phyloP scores from a whole-genome alignment of 805 yeast species.

The Kazachstania bromeliacearum region DNA sequence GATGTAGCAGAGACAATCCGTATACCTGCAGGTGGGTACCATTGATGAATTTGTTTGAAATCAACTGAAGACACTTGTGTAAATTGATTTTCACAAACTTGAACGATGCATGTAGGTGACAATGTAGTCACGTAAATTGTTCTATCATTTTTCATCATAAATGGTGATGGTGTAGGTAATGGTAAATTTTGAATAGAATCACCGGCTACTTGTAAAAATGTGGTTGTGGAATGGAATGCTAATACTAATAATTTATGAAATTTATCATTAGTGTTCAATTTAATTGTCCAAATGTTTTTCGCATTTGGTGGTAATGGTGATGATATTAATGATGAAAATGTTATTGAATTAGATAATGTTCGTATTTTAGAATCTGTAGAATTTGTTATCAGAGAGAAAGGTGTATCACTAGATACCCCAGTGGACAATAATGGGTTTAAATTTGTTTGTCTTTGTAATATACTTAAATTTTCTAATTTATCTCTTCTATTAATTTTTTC shows the following conservation, averaged over 20 bases:
- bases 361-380: constrained; percentile 31
- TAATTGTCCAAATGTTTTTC: constrained; percentile 54
- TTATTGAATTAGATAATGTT: constrained; percentile 46
- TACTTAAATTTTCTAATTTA: constrained; percentile 45
- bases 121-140: constrained; percentile 66
- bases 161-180: constrained; percentile 57
- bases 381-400: constrained; percentile 25
- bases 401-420: constrained; percentile 24
- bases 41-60: constrained; percentile 39
- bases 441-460: constrained; percentile 40
- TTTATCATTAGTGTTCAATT: constrained; percentile 25
- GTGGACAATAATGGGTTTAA: constrained; percentile 46
- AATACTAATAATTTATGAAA: constrained; percentile 21
- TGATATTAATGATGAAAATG: constrained; percentile 53
- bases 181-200: constrained; percentile 64
- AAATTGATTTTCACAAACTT: constrained; percentile 63
- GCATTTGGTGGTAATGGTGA: constrained; percentile 68
- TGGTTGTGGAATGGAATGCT: constrained; percentile 16
- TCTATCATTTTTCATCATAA: constrained; percentile 45
- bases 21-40: constrained; percentile 80
- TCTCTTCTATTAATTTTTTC: constrained; percentile 7
- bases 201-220: constrained; percentile 17
- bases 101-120: constrained; percentile 55
- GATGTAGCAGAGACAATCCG: constrained; percentile 49
- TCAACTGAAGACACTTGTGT: constrained; percentile 42